Evolutionary conservation across 495 filamentous ascomycete genomes (phyloP).

Genomic region (Podospora appendiculata): DNA sequence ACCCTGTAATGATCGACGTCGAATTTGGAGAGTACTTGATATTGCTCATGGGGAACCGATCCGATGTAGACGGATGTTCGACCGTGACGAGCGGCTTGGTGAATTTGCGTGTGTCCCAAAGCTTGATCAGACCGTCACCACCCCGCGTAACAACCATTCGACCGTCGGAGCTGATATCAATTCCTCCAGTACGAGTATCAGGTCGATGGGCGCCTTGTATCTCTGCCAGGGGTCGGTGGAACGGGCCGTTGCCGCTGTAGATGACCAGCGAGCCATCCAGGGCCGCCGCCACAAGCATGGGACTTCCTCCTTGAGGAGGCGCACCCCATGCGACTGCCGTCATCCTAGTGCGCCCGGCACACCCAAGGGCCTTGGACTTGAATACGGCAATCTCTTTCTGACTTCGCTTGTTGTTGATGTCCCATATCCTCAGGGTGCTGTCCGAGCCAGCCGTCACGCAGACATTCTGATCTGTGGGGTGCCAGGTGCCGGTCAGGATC

Average conservation of each 20-base stretch:
- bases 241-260: constrained; percentile 85
- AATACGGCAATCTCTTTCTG: constrained; percentile 94
- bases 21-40: constrained; percentile 83
- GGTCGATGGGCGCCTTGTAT: constrained; percentile 74
- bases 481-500: constrained; percentile 80
- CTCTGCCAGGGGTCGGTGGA: constrained; percentile 76
- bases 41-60: constrained; percentile 72
- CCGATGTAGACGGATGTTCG: constrained; percentile 74
- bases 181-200: constrained; percentile 85
- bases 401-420: constrained; percentile 74
- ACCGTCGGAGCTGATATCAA: constrained; percentile 90
- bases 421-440: constrained; percentile 93
- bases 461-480: constrained; percentile 70
- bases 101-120: constrained; percentile 97
- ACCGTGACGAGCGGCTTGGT: constrained; percentile 75
- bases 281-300: constrained; percentile 77
- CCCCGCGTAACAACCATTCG: constrained; percentile 82
- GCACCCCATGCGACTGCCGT: constrained; percentile 87
- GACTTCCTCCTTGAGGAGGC: constrained; percentile 64
- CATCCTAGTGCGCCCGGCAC: constrained; percentile 87
- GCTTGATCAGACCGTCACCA: constrained; percentile 73
- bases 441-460: constrained; percentile 89
- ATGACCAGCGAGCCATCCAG: constrained; percentile 88
- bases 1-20: constrained; percentile 80
- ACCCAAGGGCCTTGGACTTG: constrained; percentile 78